phyloP scores from a whole-genome alignment of 805 yeast genomes.

The Nakazawaea pomicola region DNA sequence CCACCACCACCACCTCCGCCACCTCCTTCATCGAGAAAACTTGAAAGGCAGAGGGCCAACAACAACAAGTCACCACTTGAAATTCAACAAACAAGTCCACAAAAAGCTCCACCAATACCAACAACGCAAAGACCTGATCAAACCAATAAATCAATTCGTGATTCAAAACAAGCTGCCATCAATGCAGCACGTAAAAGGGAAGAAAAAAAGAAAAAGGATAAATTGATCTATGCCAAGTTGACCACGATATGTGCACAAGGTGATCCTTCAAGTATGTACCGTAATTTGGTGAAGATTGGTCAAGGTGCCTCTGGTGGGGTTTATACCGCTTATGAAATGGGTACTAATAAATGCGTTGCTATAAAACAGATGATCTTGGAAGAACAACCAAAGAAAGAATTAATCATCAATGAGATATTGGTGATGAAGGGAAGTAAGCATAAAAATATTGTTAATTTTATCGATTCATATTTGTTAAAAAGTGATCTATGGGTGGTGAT shows the following conservation, averaged over 20 bases:
- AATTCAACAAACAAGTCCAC: neutral
- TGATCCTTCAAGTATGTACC: conserved; percentile 72
- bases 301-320: conserved; percentile 99
- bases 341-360: conserved; percentile 65
- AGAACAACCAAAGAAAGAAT: conserved; percentile 92
- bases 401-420: conserved; percentile 89
- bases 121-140: conserved; percentile 25
- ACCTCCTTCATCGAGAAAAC: conserved; percentile 19
- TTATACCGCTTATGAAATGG: conserved; percentile 72
- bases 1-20: conserved; percentile 33
- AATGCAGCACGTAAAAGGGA: conserved; percentile 68
- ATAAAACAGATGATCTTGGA: conserved; percentile 95
- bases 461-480: conserved; percentile 73
- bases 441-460: conserved; percentile 88
- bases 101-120: conserved; percentile 9
- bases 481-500: conserved; percentile 94
- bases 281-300: conserved; percentile 77
- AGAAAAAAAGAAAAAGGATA: conserved; percentile 67
- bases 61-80: no score
- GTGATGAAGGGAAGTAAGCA: conserved; percentile 94
- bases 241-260: conserved; percentile 76
- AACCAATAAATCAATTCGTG: conserved; percentile 19
- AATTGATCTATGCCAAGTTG: conserved; percentile 65
- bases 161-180: conserved; percentile 43
- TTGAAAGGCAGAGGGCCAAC: conserved; percentile 16